Conservation (phyloP, 2,329 filamentous ascomycete genomes). For the Sporothrix luriei region DNA sequence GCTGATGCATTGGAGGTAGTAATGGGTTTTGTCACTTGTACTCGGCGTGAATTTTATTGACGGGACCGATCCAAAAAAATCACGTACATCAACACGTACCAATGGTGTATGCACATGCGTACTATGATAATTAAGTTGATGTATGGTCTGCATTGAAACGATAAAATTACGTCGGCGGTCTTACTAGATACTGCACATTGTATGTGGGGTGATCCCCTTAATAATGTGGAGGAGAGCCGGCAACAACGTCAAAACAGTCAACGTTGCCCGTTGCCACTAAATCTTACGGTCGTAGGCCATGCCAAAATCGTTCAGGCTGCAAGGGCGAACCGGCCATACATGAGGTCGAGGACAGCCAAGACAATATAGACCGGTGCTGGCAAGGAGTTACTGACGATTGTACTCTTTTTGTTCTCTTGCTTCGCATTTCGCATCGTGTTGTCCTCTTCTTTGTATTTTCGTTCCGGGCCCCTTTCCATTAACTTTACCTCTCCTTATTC, state of each 20-base stretch:
- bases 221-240: neutral
- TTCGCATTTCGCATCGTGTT: neutral
- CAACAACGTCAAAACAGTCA: neutral
- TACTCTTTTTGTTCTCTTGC: no score
- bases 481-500: neutral
- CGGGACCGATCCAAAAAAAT: neutral
- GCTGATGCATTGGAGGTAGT: neutral
- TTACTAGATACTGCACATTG: neutral
- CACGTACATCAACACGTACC: neutral
- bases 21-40: neutral
- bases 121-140: neutral
- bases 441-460: neutral
- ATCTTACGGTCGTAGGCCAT: neutral
- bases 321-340: neutral
- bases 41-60: no score
- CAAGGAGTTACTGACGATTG: no score
- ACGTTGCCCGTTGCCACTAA: neutral
- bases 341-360: neutral
- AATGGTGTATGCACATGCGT: neutral
- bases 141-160: neutral
- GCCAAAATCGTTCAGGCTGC: neutral
- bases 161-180: neutral
- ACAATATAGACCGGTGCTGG: neutral
- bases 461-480: no score
- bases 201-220: neutral